Evolutionary conservation across 2,329 filamentous ascomycete genomes (phyloP).

Genomic region (Cryphonectria radicalis): DNA sequence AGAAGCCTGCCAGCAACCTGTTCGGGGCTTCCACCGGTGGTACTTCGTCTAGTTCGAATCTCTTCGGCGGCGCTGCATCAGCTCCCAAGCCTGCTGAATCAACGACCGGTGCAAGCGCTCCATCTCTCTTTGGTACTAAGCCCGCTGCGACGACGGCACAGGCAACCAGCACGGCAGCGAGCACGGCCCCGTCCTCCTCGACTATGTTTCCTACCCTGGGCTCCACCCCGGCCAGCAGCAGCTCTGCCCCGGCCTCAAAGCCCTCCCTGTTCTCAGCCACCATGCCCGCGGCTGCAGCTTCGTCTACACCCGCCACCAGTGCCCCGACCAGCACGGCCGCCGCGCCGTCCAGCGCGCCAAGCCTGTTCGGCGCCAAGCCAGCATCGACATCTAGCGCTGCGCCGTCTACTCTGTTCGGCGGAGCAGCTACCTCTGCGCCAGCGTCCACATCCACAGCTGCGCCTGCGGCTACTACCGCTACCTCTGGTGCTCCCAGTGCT

Average conservation of each 20-base stretch:
- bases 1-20: conserved; percentile 26
- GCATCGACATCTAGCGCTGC: conserved; percentile 26
- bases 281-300: conserved; percentile 32
- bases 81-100: conserved; percentile 37
- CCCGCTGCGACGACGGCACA: conserved; percentile 43
- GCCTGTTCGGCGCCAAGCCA: conserved; percentile 28
- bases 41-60: conserved; percentile 18
- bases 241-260: conserved; percentile 30
- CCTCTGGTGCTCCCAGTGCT: conserved; percentile 26
- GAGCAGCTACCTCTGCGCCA: conserved; percentile 34
- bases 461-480: conserved; percentile 32
- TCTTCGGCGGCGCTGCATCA: conserved; percentile 26
- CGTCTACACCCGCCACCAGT: conserved; percentile 21
- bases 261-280: conserved; percentile 37
- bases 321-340: conserved; percentile 30
- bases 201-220: conserved; percentile 27
- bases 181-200: conserved; percentile 30
- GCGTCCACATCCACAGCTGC: conserved; percentile 30
- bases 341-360: conserved; percentile 35
- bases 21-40: conserved; percentile 16
- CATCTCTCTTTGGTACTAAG: conserved; percentile 47
- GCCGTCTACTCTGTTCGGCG: conserved; percentile 33
- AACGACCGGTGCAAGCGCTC: conserved; percentile 31
- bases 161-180: conserved; percentile 28
- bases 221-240: conserved; percentile 18